These are phyloP conservation scores for Zhuliangozyma blackwelliae DNA, from an alignment of 1,139 yeast species.

Conservation along the genomic window DNA sequence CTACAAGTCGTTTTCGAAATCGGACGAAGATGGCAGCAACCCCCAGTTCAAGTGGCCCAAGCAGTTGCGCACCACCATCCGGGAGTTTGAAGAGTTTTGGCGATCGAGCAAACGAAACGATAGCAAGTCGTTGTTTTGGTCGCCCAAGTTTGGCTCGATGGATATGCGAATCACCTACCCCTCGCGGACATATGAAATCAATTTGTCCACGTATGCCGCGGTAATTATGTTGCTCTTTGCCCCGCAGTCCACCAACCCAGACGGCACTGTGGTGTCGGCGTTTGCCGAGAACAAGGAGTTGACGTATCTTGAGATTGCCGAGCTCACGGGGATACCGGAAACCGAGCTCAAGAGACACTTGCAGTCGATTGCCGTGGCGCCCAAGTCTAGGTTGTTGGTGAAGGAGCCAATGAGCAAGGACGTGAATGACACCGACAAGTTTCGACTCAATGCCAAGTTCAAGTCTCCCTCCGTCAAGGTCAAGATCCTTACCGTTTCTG, in stretches of 20 bases:
- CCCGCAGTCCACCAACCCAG: slow-evolving; percentile 46
- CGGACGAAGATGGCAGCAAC: slow-evolving; percentile 14
- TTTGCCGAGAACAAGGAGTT: slow-evolving; percentile 37
- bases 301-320: slow-evolving; percentile 57
- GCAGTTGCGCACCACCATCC: slow-evolving; percentile 33
- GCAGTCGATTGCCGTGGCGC: slow-evolving; percentile 83
- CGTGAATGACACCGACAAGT: slow-evolving; percentile 59
- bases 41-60: slow-evolving; percentile 46
- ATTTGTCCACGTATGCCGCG: slow-evolving; percentile 78
- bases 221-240: slow-evolving; percentile 71
- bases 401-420: slow-evolving; percentile 77
- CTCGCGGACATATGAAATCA: slow-evolving; percentile 70
- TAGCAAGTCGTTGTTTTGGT: slow-evolving; percentile 79
- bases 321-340: slow-evolving; percentile 68
- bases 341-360: slow-evolving; percentile 71
- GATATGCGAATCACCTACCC: slow-evolving; percentile 70
- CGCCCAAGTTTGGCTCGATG: slow-evolving; percentile 76
- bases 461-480: slow-evolving; percentile 68
- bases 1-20: slow-evolving; percentile 44
- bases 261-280: slow-evolving; percentile 32
- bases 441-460: slow-evolving; percentile 67
- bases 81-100: slow-evolving; percentile 44
- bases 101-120: slow-evolving; percentile 53
- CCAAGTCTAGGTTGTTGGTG: slow-evolving; percentile 65
- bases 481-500: slow-evolving; percentile 69